A percentile compares a stretch with the other conserved stretches of the same genome.
Conservation (phyloP, 768 basidiomycete genomes). For the Lactifluus subvellereus region DNA sequence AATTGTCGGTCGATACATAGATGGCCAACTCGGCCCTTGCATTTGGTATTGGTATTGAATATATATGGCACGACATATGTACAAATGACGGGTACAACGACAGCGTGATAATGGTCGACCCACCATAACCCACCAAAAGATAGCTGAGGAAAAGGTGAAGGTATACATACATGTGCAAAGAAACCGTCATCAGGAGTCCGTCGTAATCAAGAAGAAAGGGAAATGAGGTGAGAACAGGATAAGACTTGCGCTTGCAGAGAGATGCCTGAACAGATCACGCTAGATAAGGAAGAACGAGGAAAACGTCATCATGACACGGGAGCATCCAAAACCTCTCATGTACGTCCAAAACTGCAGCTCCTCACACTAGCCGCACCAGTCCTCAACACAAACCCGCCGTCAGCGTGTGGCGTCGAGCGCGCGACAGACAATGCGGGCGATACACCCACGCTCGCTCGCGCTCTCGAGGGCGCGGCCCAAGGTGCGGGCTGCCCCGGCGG, state of each 20-base stretch:
- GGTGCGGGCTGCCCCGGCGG: conserved; percentile 17
- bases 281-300: not conserved
- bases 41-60: not conserved
- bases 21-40: not conserved
- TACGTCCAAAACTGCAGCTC: conserved; percentile 9
- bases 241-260: conserved; percentile 4
- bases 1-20: not conserved
- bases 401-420: conserved; percentile 8
- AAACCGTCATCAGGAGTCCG: conserved; percentile 13
- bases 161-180: conserved; percentile 6
- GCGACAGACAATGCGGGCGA: conserved; percentile 17
- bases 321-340: not conserved
- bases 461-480: conserved; percentile 15
- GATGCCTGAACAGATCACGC: conserved; percentile 12
- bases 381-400: conserved; percentile 19
- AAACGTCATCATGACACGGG: not conserved
- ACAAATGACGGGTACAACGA: conserved; percentile 6
- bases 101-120: not conserved
- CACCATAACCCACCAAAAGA: not conserved
- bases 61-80: conserved; percentile 9
- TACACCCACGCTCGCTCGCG: conserved; percentile 17
- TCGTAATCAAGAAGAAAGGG: conserved; percentile 2
- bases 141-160: not conserved
- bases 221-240: not conserved
- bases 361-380: not conserved